These are phyloP conservation scores for Plasmodium fragile DNA, from an alignment of 169 alveolate species.

Conservation along the genomic window DNA sequence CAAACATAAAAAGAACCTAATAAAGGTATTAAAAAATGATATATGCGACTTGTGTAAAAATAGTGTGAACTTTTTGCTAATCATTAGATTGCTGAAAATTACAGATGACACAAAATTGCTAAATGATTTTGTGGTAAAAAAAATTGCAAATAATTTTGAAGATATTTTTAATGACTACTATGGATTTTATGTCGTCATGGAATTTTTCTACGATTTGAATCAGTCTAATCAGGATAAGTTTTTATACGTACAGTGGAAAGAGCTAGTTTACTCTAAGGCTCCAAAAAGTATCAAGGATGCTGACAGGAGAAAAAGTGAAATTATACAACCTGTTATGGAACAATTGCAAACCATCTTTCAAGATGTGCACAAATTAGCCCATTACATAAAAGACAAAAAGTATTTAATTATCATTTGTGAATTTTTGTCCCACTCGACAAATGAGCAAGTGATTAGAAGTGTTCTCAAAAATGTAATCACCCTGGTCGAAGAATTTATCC, in stretches of 20 bases:
- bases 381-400: conserved; percentile 32
- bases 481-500: conserved; percentile 16
- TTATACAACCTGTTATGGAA: conserved; percentile 30
- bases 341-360: conserved; percentile 4
- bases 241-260: conserved; percentile 48
- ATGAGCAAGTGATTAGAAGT: conserved; percentile 26
- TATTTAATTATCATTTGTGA: conserved; percentile 48
- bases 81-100: conserved; percentile 65
- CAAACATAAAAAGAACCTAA: conserved; percentile 70
- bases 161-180: conserved; percentile 57
- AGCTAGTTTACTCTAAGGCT: conserved; percentile 40
- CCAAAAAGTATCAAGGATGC: conserved; percentile 51
- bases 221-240: conserved; percentile 32
- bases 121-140: conserved; percentile 48
- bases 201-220: conserved; percentile 46
- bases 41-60: conserved; percentile 59
- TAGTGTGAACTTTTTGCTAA: conserved; percentile 51
- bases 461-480: conserved; percentile 17
- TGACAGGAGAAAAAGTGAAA: conserved; percentile 57
- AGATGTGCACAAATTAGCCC: conserved; percentile 22
- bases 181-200: conserved; percentile 72
- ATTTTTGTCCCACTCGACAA: conserved; percentile 27
- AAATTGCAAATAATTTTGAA: conserved; percentile 47
- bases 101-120: conserved; percentile 73
- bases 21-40: conserved; percentile 59